A percentile compares a stretch with the other conserved stretches of the same genome.
phyloP scores from a whole-genome alignment of 2,329 filamentous ascomycete genomes.

The Cordyceps militaris region DNA sequence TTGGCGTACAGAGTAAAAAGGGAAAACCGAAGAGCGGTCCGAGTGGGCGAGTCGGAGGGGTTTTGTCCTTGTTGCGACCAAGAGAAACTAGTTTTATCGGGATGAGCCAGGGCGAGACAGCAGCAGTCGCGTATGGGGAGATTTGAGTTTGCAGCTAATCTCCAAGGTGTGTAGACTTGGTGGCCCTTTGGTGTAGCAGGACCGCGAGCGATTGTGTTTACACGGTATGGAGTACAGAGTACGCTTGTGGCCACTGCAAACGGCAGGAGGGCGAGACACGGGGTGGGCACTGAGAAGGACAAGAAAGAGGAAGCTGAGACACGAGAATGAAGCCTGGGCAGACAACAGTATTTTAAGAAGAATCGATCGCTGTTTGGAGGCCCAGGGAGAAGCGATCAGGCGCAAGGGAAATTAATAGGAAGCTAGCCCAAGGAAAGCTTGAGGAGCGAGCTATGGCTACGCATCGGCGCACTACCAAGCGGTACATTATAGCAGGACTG shows the following conservation, averaged over 20 bases:
- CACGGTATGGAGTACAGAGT: too few species aligned
- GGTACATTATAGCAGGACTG: not conserved
- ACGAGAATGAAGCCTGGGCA: not conserved
- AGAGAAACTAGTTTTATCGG: not conserved
- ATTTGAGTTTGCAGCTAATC: constrained; percentile 11
- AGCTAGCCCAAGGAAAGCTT: constrained; percentile 1
- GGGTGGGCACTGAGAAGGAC: not conserved
- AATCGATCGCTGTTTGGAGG: constrained; percentile 3
- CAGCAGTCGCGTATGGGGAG: constrained; percentile 6
- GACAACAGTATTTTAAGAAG: not conserved
- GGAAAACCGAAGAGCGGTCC: not conserved
- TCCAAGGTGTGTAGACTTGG: not conserved
- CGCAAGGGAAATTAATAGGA: constrained; percentile 5
- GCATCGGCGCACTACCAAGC: not conserved
- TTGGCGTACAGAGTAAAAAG: not conserved
- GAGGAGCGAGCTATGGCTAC: not conserved
- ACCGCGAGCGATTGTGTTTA: constrained; percentile 2
- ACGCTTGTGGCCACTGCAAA: not conserved
- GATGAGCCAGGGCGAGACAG: constrained; percentile 1
- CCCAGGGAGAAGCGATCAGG: not conserved
- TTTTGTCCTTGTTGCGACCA: not conserved
- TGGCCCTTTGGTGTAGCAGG: not conserved
- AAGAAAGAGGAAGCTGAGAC: not conserved
- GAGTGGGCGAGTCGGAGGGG: constrained; percentile 6
- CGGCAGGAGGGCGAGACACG: constrained; percentile 5